Conservation (phyloP, 2,329 filamentous ascomycete genomes). For the Triangularia setosa region DNA sequence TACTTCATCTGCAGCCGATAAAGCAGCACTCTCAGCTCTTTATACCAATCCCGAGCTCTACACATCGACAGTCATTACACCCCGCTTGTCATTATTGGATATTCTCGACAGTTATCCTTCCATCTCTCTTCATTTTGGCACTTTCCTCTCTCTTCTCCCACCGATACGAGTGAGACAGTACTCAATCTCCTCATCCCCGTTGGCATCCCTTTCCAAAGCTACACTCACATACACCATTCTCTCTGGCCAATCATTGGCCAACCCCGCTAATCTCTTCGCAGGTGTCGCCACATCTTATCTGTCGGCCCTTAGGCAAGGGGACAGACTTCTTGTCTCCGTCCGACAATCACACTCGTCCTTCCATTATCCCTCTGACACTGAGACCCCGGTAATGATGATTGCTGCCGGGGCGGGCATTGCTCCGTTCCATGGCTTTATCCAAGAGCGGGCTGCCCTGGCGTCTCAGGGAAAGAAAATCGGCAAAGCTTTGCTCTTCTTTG, state of each 20-base stretch:
- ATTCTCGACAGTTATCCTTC: constrained; percentile 61
- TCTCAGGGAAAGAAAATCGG: constrained; percentile 51
- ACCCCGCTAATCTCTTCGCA: constrained; percentile 47
- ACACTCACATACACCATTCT: constrained; percentile 68
- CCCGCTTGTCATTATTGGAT: constrained; percentile 62
- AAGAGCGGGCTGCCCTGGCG: constrained; percentile 54
- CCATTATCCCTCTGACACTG: constrained; percentile 42
- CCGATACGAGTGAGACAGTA: constrained; percentile 78
- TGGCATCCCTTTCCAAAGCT: constrained; percentile 52
- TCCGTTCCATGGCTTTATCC: constrained; percentile 60
- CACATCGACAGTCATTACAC: constrained; percentile 46
- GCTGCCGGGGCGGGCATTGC: constrained; percentile 55
- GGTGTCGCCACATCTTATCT: constrained; percentile 63
- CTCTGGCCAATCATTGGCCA: constrained; percentile 50
- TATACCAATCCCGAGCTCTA: constrained; percentile 41
- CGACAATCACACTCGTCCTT: constrained; percentile 43
- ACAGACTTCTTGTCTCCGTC: constrained; percentile 49
- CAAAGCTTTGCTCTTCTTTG: constrained; percentile 61
- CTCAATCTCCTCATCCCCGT: constrained; percentile 71
- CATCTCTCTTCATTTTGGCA: constrained; percentile 58
- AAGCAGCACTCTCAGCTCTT: constrained; percentile 43
- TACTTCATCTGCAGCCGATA: constrained; percentile 26
- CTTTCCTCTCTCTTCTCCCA: constrained; percentile 68
- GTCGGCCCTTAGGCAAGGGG: constrained; percentile 41
- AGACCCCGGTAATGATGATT: constrained; percentile 48